Base-by-base conservation (phyloP, 2,329 filamentous ascomycete species). In the Stenocarpella maydis region DNA sequence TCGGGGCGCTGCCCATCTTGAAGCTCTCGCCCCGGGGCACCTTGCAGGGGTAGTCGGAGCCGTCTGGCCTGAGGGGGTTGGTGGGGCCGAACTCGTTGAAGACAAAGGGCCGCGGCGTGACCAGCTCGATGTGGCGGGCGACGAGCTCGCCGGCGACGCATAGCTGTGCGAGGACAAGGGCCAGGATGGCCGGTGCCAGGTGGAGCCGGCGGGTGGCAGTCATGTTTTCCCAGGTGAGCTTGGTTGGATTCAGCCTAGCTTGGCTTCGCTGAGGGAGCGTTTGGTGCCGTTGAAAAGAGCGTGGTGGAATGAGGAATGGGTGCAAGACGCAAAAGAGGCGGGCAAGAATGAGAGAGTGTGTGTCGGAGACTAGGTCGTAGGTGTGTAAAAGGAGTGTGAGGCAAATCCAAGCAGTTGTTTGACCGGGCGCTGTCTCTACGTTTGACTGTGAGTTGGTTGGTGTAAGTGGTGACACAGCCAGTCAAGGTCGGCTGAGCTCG, bases 31-130 rank as follows among this genome's bases (percentile, higher is more conserved):
- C 77, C 3, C 72, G 69, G 10, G 86, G 83, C 45, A 84, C 81
- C 76, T 92, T 91, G 85, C 92, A 94, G 0, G 92, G 92, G 74
- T 89, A 94, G 76, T 93, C 85, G 19, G 78, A 81, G 5, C 88
- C 89, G 43, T 79, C 78, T 0, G 82, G 78, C 1, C 77, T 77
- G 26, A 94, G 82, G 1, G 92, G 92, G 77, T 89, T 92, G 76
- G 83, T 83, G 24, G 86, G 81, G 12, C 79, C 77, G 49, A 79
- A 75, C 12, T 73, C 71, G 10, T 73, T 72, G 50, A 76, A 77
- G 2, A 72, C 70, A 71, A 85, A 90, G 0, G 91, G 91, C 15
- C 79, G 75, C 0, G 92, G 92, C 9, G 79, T 81, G 41, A 77
- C 80, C 79, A 94, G 86, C 67, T 84, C 82, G 81, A 93, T 87